Evolutionary conservation across 306 rosid species (phyloP).

Genomic region (Inga oerstediana): DNA sequence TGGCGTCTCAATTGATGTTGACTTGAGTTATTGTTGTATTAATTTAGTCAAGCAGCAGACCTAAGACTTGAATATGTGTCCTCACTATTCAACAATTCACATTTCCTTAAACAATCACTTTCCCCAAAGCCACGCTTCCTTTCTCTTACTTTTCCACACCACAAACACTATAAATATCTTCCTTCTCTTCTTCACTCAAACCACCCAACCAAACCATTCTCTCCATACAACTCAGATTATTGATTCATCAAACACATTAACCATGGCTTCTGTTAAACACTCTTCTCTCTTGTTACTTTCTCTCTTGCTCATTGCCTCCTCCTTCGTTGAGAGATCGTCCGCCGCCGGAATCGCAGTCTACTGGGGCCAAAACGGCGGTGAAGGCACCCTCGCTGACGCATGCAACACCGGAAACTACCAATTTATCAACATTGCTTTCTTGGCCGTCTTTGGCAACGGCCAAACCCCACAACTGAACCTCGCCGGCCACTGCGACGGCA

Average conservation of each 20-base stretch:
- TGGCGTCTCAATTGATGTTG: too few relatives aligned
- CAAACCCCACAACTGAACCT: too few relatives aligned
- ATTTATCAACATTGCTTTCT: too few relatives aligned
- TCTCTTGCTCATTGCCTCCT: neutral
- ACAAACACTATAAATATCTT: neutral
- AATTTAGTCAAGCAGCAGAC: too few relatives aligned
- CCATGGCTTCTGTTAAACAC: neutral
- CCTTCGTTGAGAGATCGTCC: neutral
- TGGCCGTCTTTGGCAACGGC: too few relatives aligned
- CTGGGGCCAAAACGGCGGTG: neutral
- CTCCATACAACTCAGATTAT: neutral
- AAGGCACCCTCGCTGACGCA: neutral
- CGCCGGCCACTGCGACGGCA: neutral
- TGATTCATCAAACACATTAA: neutral
- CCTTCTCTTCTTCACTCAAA: neutral
- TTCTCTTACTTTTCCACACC: neutral
- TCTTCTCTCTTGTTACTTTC: neutral
- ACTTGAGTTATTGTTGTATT: too few relatives aligned
- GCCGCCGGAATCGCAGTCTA: neutral
- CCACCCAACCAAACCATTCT: neutral
- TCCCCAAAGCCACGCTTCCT: neutral
- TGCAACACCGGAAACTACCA: too few relatives aligned
- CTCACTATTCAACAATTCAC: neutral
- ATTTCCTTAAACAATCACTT: neutral
- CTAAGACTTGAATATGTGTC: neutral